Evolutionary conservation across 371 early-diverging fungal species (phyloP), one percentile per base, ranked within the genome.

Genomic region (Mortierella polycephala): DNA sequence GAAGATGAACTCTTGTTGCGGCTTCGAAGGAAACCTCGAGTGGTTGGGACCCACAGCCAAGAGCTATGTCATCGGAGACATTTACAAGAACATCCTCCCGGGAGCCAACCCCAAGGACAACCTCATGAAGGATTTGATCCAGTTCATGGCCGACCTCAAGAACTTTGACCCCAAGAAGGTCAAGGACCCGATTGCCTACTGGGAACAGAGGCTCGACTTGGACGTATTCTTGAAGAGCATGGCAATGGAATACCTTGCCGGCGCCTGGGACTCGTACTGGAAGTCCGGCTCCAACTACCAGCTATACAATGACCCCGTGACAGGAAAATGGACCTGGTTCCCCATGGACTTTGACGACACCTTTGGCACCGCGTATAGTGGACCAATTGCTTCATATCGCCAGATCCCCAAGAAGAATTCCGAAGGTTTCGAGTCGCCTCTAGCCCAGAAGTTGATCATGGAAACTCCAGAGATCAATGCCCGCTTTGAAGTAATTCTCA

Each of bases 291-390:
- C 72, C 51, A 88, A 88, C 68, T 88, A 83, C 70, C 86, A 87
- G 55, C 46, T 88, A 63, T 85, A 83, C 47, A 75, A 88, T 47
- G 82, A 88, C 60, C 64, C 85, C 14, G 49, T 60, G 9, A 69
- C 72, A 42, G 79, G 84, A 42, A 84, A 83, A 54, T 88, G 88
- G 88, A 79, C 75, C 42, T 74, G 85, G 68, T 82, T 87, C 39
- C 82, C 88, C 10, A 85, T 83, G 13, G 88, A 87, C 56, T 88
- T 88, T 60, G 88, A 88, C 55, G 82, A 82, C 30, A 74, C 71
- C 50, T 74, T 83, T 61, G 77, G 71, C 60, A 82, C 75, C 12
- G 60, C 65, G 6, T 68, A 16, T 21, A 50, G 58, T 0, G 71
- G 67, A 40, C 52, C 64, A 40, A 13, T 77, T 18, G 82, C 82